Base-by-base conservation (phyloP, 2,329 filamentous ascomycete genomes). In the Byssoonygena ceratinophila region DNA sequence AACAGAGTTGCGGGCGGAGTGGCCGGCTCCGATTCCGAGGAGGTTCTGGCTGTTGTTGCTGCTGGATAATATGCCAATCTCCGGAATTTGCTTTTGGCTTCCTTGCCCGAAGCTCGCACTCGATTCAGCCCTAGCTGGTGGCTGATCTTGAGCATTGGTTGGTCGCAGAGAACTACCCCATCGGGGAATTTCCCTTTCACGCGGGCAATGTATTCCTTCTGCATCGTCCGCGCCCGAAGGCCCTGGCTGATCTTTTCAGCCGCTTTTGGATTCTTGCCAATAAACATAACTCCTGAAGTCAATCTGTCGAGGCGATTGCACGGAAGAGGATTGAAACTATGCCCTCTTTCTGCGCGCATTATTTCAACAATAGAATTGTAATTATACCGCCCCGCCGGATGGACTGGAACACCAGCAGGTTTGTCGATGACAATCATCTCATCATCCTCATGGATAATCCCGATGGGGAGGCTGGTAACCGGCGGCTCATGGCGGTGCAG, bases 361-460 rank as follows among this genome's bases (percentile, higher is more conserved):
- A 98, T 95, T 73, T 97, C 90, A 36, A 94, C 79, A 43, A 98
- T 80, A 0, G 87, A 91, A 71, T 98, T 98, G 75, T 85, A 94
- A 67, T 91, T 89, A 74, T 98, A 98, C 46, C 92, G 82, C 4
- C 92, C 92, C 0, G 92, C 91, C 4, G 92, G 87, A 67, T 98
- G 92, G 0, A 98, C 92, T 0, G 92, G 92, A 37, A 98, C 83
- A 5, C 92, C 92, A 0, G 91, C 85, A 0, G 92, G 92, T 69
- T 98, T 98, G 72, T 96, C 89, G 66, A 98, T 94, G 56, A 97
- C 90, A 54, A 98, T 85, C 74, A 98, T 84, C 59, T 90, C 85
- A 43, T 94, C 81, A 60, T 95, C 88, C 68, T 98, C 92, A 68
- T 95, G 85, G 36, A 98, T 82, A 43, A 96, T 78, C 14, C 79